Conservation (phyloP, 2,329 filamentous ascomycete species). For the Westerdykella ornata region DNA sequence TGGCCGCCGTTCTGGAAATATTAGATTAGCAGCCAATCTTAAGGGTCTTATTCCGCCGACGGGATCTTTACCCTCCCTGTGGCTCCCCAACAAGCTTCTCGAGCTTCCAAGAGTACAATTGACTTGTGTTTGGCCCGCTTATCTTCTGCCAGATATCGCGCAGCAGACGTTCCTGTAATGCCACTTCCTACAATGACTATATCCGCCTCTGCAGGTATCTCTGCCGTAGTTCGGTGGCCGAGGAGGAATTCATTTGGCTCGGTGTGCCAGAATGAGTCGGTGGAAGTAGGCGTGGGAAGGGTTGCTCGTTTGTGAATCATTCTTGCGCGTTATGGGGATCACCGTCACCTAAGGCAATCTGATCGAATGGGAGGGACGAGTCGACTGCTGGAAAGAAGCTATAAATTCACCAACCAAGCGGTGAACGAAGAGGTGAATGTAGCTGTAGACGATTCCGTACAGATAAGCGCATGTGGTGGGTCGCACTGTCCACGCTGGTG, state of each 20-base stretch:
- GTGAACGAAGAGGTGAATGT: slow-evolving; percentile 2
- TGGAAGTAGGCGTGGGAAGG: slow-evolving; percentile 56
- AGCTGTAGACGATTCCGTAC: not conserved
- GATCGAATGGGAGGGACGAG: not conserved
- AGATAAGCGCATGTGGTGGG: not conserved
- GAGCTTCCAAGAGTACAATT: slow-evolving; percentile 69
- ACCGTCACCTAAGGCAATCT: not conserved
- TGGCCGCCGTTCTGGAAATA: slow-evolving; percentile 50
- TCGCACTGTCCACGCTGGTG: not conserved
- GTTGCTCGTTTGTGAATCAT: slow-evolving; percentile 32
- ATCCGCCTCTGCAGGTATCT: slow-evolving; percentile 58
- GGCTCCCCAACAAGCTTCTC: slow-evolving; percentile 76
- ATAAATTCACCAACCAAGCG: not conserved
- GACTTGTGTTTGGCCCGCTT: slow-evolving; percentile 40
- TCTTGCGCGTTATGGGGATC: not conserved
- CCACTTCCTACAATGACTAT: slow-evolving; percentile 68
- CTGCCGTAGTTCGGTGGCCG: slow-evolving; percentile 60
- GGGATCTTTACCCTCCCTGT: slow-evolving; percentile 61
- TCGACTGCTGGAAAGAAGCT: too few relatives aligned
- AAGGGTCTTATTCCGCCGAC: slow-evolving; percentile 9
- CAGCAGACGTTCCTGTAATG: slow-evolving; percentile 68
- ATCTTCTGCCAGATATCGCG: slow-evolving; percentile 52
- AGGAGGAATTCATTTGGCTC: slow-evolving; percentile 58
- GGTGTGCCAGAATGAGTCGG: slow-evolving; percentile 66
- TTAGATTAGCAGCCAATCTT: not conserved